Evolutionary conservation across 768 basidiomycete species (phyloP).

Genomic region (Mycena filopes): DNA sequence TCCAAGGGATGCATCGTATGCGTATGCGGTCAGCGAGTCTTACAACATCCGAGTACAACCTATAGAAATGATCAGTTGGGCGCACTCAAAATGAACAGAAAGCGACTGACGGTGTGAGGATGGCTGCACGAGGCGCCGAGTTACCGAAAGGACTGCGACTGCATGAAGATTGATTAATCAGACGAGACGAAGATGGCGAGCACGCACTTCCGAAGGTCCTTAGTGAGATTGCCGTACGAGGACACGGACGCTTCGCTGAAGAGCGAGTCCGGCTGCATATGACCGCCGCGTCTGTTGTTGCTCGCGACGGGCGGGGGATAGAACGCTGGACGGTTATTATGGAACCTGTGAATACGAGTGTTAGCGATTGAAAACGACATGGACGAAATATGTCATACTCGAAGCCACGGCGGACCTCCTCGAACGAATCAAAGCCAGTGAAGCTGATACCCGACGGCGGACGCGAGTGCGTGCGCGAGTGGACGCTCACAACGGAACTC

Average conservation of each 20-base stretch:
- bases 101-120: constrained; percentile 72
- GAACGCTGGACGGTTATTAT: constrained; percentile 68
- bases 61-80: constrained; percentile 39
- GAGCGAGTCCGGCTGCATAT: constrained; percentile 65
- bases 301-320: constrained; percentile 64
- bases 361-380: too few relatives aligned
- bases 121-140: constrained; percentile 72
- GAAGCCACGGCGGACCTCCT: constrained; percentile 82
- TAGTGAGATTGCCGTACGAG: constrained; percentile 76
- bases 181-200: not conserved
- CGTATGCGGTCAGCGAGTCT: constrained; percentile 91
- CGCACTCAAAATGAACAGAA: constrained; percentile 1
- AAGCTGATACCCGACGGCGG: constrained; percentile 72
- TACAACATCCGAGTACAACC: constrained; percentile 86
- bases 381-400: constrained; percentile 52
- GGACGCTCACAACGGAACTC: constrained; percentile 35
- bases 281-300: constrained; percentile 45
- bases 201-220: constrained; percentile 73
- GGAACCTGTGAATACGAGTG: too few relatives aligned
- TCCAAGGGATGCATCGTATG: constrained; percentile 93
- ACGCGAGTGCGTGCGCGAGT: constrained; percentile 48
- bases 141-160: constrained; percentile 73
- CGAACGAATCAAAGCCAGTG: constrained; percentile 77
- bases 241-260: constrained; percentile 85
- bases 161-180: constrained; percentile 11